phyloP scores from a whole-genome alignment of 495 filamentous ascomycete genomes.

The Aspergillus carlsbadensis region DNA sequence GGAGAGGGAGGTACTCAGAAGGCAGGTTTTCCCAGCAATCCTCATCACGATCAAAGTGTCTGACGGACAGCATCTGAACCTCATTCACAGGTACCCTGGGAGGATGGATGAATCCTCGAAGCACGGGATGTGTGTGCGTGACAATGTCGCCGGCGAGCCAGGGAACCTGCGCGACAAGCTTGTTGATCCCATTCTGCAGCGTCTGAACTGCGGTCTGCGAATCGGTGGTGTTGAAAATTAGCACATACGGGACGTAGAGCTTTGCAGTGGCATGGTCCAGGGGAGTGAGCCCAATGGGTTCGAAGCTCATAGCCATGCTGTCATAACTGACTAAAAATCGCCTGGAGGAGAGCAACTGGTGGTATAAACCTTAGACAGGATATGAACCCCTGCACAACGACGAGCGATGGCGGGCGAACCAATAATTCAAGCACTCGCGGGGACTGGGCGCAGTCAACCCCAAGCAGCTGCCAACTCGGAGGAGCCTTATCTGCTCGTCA shows the following conservation, averaged over 20 bases:
- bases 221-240: constrained; percentile 1
- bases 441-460: no score
- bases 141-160: constrained; percentile 10
- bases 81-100: background rate
- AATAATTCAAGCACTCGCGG: no score
- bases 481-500: no score
- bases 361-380: no score
- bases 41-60: constrained; percentile 3
- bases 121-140: background rate
- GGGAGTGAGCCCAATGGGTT: constrained; percentile 1
- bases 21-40: background rate
- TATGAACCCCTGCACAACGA: no score
- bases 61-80: constrained; percentile 1
- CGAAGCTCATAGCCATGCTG: background rate
- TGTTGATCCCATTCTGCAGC: background rate
- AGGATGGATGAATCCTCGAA: background rate
- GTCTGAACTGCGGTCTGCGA: background rate
- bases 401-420: no score
- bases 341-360: no score
- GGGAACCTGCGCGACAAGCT: background rate
- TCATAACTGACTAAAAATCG: background rate
- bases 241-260: constrained; percentile 5
- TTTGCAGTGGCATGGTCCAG: constrained; percentile 6
- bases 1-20: constrained; percentile 4
- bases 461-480: no score